Base-by-base conservation (phyloP, 305 asterid species). In the Fraxinus albicans region DNA sequence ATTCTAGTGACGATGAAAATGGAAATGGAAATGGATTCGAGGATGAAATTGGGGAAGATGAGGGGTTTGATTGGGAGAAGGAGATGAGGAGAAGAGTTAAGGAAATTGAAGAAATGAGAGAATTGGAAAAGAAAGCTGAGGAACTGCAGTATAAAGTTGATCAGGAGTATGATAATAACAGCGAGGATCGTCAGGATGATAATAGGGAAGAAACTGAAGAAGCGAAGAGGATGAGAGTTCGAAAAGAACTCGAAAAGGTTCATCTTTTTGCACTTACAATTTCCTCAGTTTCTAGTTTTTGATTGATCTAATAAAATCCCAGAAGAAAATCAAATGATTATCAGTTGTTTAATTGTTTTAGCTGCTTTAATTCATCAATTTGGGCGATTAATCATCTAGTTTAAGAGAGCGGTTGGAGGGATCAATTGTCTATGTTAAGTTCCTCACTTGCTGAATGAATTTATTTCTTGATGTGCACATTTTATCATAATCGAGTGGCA, bases 101-200 rank as follows among this genome's bases (percentile, higher is more conserved):
- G 88, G 97, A 95, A 82, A 80, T 93, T 75, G 97, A 94, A 81
- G 99, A 93, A 76, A 91, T 90, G 97, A 90, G 83, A 86, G 99
- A 94, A 89, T 76, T 94, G 88, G 99, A 93, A 88, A 93, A 89
- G 85, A 93, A 89, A 87, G 99, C 98, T 6, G 99, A 94, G 83
- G 99, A 96, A 81, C 84, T 94, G 87, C 98, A 93, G 92, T 87
- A 88, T 77, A 85, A 76, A 82, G 93, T 89, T 69, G 98, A 91
- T 81, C 89, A 88, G 67, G 98, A 92, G 81, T 88, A 79, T 77
- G 86, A 50, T 35, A 89, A 79, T 13, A 88, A 79, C 3, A 87
- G 47, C 6, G 75, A 74, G 1, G 85, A 47, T 31, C 86, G 82
- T 15, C 85, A 85, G 73, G 84, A 81, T 0, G 63, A 83, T 70